phyloP scores from a whole-genome alignment of 2,329 filamentous ascomycete genomes.

The Trichophyton equinum region DNA sequence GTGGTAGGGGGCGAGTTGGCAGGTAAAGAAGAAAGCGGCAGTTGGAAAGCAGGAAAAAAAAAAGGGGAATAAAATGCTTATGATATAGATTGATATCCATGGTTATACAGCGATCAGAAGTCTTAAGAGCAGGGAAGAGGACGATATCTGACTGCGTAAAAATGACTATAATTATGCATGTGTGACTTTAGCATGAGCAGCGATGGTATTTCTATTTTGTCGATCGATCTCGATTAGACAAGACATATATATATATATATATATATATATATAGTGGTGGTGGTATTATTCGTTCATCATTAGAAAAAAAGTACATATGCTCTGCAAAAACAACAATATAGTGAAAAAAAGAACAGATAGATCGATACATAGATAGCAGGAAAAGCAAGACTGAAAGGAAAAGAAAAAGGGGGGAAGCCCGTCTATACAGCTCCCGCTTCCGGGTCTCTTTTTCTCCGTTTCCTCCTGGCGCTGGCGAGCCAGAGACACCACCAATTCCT shows the following conservation, averaged over 20 bases:
- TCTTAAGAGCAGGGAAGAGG: too few relatives aligned
- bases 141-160: too few relatives aligned
- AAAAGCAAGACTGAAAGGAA: too few relatives aligned
- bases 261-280: neutral
- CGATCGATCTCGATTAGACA: neutral
- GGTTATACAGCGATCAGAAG: neutral
- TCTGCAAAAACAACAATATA: too few relatives aligned
- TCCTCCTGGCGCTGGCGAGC: conserved; percentile 25
- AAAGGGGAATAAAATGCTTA: too few relatives aligned
- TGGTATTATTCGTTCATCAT: neutral
- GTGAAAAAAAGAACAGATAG: too few relatives aligned
- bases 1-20: conserved; percentile 6
- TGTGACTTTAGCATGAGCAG: neutral
- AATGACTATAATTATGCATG: neutral
- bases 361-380: neutral
- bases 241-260: neutral
- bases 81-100: conserved; percentile 1
- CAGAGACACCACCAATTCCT: conserved; percentile 50
- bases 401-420: neutral
- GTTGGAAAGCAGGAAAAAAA: too few relatives aligned
- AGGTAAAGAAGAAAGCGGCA: too few relatives aligned
- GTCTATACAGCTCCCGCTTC: neutral
- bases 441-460: conserved; percentile 1
- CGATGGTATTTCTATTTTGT: neutral
- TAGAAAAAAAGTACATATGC: neutral